Evolutionary conservation across 2,329 filamentous ascomycete species (phyloP), one percentile per base, ranked within the genome.

Genomic region (Pseudocercospora musae): DNA sequence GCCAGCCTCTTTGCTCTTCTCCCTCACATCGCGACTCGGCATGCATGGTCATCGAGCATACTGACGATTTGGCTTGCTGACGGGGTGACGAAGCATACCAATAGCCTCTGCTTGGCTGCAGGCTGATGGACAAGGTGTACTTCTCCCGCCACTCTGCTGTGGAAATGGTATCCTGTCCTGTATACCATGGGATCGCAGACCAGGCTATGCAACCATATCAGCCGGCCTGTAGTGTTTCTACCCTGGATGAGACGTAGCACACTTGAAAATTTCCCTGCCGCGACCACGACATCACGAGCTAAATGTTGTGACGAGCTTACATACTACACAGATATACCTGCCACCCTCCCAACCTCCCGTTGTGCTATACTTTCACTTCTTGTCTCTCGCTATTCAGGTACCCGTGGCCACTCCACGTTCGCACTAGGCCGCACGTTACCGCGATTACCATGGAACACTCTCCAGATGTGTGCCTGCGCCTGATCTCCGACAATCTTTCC

Each of bases 401-500:
- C 53, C 31, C 53, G 37, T 56, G 25, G 53, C 53, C 21, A 42
- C 53, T 42, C 20, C 53, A 56, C 53, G 37, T 59, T 46, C n/a
- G 31, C 8, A 48, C 27, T 18, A 52, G 46, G 33, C 44, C 27
- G 20, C 25, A 33, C 20, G 52, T 23, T 46, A 33, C 31, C 21
- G 44, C 37, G 20, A 53, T 37, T 44, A 57, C 57, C 54, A 66
- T 63, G 60, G 52, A 57, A 33, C 46, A 64, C 55, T 65, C 65
- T 21, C 59, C 54, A 27, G 64, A 60, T 50, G 58, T 69, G 10
- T 66, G 67, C 53, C 46, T 61, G 33, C 66, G 59, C 3, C 63
- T 69, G 20, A 67, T 68, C 55, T 63, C 59, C 48, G 59, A 66
- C 40, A 63, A 63, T 18, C 54, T 62, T 20, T 58, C 64, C n/a